Evolutionary conservation across 768 basidiomycete species (phyloP).

Genomic region (Calocybe indica): DNA sequence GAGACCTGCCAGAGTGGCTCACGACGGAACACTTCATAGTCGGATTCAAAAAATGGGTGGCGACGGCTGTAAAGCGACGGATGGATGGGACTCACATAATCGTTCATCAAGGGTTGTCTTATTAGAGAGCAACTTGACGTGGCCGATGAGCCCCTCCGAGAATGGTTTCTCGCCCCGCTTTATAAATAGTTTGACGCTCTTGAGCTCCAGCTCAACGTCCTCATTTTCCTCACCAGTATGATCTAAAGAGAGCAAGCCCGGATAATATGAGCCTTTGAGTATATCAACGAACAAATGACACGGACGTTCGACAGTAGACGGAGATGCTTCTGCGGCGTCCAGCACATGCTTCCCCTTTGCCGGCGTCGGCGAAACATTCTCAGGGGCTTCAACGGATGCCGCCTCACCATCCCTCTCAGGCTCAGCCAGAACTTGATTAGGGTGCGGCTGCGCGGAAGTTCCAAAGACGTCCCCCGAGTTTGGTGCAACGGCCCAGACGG

Average conservation of each 20-base stretch:
- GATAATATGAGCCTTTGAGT: background rate
- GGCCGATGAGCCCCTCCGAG: constrained; percentile 53
- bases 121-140: constrained; percentile 51
- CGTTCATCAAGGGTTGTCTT: constrained; percentile 36
- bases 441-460: too few relatives aligned
- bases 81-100: constrained; percentile 32
- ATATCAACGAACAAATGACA: background rate
- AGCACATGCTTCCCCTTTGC: constrained; percentile 8
- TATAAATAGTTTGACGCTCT: constrained; percentile 53
- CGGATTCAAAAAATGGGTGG: background rate
- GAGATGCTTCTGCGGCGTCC: constrained; percentile 7
- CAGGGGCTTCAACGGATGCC: background rate
- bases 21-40: constrained; percentile 53
- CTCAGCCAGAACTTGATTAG: too few relatives aligned
- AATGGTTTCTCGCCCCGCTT: constrained; percentile 54
- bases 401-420: too few relatives aligned
- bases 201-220: constrained; percentile 47
- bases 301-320: constrained; percentile 12
- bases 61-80: background rate
- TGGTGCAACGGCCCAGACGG: too few relatives aligned
- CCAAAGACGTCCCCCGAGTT: too few relatives aligned
- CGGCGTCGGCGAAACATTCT: background rate
- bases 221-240: constrained; percentile 67
- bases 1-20: constrained; percentile 67
- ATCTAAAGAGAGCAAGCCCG: constrained; percentile 18